Evolutionary conservation across 2,329 filamentous ascomycete species (phyloP), one percentile per base, ranked within the genome.

Genomic region (Penicillium sp.): DNA sequence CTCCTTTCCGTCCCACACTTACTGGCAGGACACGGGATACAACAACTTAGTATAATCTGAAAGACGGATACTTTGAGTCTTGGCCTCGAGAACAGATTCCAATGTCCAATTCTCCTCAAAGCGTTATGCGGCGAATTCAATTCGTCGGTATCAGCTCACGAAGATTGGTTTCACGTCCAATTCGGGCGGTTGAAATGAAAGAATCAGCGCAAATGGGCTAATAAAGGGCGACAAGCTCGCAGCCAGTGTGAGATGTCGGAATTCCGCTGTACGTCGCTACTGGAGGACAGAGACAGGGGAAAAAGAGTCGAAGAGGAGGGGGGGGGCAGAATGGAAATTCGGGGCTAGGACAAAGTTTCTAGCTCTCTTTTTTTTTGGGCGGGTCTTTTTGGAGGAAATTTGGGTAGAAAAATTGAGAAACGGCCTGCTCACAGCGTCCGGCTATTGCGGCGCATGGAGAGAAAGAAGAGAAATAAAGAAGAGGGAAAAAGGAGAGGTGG

Each of bases 381-480:
- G 28, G 31, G 38, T 43, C 47, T 44, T 47, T 28, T 7, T 6
- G n/a, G 47, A 24, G 13, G 39, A 29, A 41, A 18, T 28, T 28
- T 33, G 41, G 28, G 36, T 21, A 36, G 24, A 53, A 57, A 57
- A 57, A 57, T 61, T 58, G 54, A 47, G 54, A 66, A 68, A 61
- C 52, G 55, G 59, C 66, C 66, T 67, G 69, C 66, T 72, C 68
- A 68, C 68, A 65, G 64, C 64, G 62, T 69, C 68, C 68, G 62
- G 60, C 67, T 64, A 55, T 60, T 53, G 67, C 68, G 68, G 67
- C 65, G 65, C 66, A 61, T 66, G 58, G 56, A 65, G 64, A 62
- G 58, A 61, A 61, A 59, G 54, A 64, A 52, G 53, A 56, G 58
- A 42, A 49, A 61, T 59, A 53, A 64, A 52, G 53, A 57, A 57